A percentile compares a stretch with the other conserved stretches of the same genome.
Evolutionary conservation across 768 basidiomycete species (phyloP).

Genomic region (Phlebiopsis gigantea): DNA sequence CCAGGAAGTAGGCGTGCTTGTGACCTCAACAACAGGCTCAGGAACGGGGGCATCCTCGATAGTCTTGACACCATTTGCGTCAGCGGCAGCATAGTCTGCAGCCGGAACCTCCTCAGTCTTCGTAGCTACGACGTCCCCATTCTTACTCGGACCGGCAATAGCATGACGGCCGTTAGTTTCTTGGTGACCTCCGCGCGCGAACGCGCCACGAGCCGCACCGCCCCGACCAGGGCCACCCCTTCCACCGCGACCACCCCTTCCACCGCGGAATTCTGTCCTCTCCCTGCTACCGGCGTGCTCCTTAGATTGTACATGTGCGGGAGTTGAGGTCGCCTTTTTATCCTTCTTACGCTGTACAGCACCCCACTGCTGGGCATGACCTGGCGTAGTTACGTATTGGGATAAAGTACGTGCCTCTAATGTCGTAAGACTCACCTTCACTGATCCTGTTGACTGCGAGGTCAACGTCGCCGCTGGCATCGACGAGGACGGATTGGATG

Average conservation of each 20-base stretch:
- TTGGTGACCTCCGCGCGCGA: conserved; percentile 46
- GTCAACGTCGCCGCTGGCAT: conserved; percentile 65
- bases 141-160: conserved; percentile 27
- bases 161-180: conserved; percentile 28
- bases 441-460: conserved; percentile 68
- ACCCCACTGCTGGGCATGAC: conserved; percentile 75
- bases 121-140: conserved; percentile 11
- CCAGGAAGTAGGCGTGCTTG: conserved; percentile 25
- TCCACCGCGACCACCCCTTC: conserved; percentile 59
- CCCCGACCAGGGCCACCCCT: conserved; percentile 40
- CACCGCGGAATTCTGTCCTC: conserved; percentile 53
- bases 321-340: conserved; percentile 47
- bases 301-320: conserved; percentile 42
- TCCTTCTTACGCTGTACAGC: conserved; percentile 85
- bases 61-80: conserved; percentile 14
- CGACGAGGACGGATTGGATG: conserved; percentile 61
- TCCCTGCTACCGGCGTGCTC: conserved; percentile 41
- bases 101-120: background rate
- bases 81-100: conserved; percentile 11
- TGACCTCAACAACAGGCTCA: conserved; percentile 28
- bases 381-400: conserved; percentile 32
- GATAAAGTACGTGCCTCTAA: background rate
- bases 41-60: conserved; percentile 20
- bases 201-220: conserved; percentile 35
- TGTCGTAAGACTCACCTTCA: conserved; percentile 44